Base-by-base conservation (phyloP, 2,329 filamentous ascomycete genomes). In the Fusarium avenaceum region DNA sequence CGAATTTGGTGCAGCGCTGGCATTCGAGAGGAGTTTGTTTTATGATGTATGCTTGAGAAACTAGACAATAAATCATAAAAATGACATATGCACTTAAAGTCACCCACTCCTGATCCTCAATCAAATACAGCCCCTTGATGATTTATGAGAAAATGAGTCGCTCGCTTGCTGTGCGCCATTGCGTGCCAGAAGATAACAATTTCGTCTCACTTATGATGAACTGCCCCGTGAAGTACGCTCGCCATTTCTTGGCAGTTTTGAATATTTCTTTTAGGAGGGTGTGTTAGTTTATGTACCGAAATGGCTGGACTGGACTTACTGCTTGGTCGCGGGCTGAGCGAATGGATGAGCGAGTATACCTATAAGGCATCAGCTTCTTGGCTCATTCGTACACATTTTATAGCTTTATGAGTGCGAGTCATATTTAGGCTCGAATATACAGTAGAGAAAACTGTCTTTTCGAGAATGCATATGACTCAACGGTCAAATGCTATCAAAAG, bases 341-440 rank as follows among this genome's bases (percentile, higher is more conserved):
- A 42, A 82, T 82, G 3, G 80, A 81, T 10, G 80, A 80, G 22
- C 78, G 76, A n/a, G 79, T 80, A 45, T 81, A 81, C 20, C 80
- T 82, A 10, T 17, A 17, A 3, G 26, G 28, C 15, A 14, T 70
- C 26, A 68, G 67, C 22, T 49, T 33, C 22, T 30, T n/a, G 8
- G 2, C n/a, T 19, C 20, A 24, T 38, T 38, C 6, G 17, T 6
- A 7, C 15, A 19, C n/a, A 6, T 47, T 3, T n/a, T 7, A 19
- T n/a, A 7, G 35, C 17, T 19, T 10, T 19, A 9, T 38, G 17
- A 38, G 35, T n/a, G 3, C 8, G 11, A 3, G 33, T n/a, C 17
- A 5, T 14, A 38, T 38, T n/a, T 19, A 10, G 7, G 17, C 9
- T 38, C 6, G 8, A 14, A 19, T n/a, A 4, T 10, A n/a, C 7